Base-by-base conservation (phyloP, 1,139 yeast genomes). In the Magnusiomyces suaveolens region DNA sequence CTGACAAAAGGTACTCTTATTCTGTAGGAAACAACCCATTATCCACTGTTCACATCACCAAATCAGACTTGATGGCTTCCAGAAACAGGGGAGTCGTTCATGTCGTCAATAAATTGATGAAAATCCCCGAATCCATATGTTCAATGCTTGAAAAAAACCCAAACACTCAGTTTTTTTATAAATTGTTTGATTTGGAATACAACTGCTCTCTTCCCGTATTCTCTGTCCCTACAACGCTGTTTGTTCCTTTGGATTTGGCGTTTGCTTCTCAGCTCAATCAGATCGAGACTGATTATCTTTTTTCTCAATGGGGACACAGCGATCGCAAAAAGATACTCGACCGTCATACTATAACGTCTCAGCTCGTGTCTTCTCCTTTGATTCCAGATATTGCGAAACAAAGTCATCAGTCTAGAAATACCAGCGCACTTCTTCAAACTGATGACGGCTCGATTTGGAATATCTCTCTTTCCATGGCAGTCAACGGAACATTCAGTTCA, bases 11-110 rank as follows among this genome's bases (percentile, higher is more conserved):
- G 16, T 20, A 20, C 10, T 6, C 20, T 41, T 21, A 10, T 41
- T 41, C 38, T 33, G 47, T 53, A 23, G 18, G 60, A 52, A 18
- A 52, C 41, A 32, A 52, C 48, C 52, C 54, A 56, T 16, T 6
- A 20, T 32, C 50, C 2, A 16, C 16, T 24, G 66, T 75, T 0
- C 73, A 77, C 0, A 76, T 88, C 2, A 78, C 86, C 1, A 88
- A 84, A 38, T 67, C 76, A 0, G 88, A 88, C 64, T 67, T 84
- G 49, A 70, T 72, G 56, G 92, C 96, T 1, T 78, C 79, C 46
- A 80, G 83, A 53, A 87, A 83, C 61, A 75, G 82, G 60, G 84
- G 95, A 0, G 80, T 80, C 29, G 81, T 90, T 6, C 95, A 87
- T 58, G 92, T 88, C 0, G 73, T 87, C 1, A 84, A 83, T 58